Evolutionary conservation across 2,329 filamentous ascomycete species (phyloP), one percentile per base, ranked within the genome.

Genomic region (Biscogniauxia mediterranea): DNA sequence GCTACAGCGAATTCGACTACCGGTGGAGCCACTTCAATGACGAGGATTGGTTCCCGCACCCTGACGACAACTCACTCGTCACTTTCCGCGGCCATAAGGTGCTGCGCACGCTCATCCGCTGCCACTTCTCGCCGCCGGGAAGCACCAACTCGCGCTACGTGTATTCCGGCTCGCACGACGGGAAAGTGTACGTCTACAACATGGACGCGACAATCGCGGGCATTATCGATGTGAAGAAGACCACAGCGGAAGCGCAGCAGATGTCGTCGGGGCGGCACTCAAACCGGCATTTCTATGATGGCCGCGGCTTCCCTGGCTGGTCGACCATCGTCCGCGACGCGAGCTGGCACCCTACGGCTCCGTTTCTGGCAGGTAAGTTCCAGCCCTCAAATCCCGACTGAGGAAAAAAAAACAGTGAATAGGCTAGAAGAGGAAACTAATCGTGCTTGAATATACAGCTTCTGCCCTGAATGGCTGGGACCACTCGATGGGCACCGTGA

Each of bases 51-150:
- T 85, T 86, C 61, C 87, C 88, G 1, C 89, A 97, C 74, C 90
- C 89, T 0, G 78, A 93, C 69, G 95, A 98, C 76, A 96, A 94
- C 79, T 96, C 91, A 0, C 80, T 97, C 2, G 95, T 98, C 54
- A 97, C 94, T 0, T 98, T 96, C 82, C 87, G 92, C 25, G 94
- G 94, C 9, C 95, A 99, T 77, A 86, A 85, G 64, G 92, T 99
- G 13, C 83, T 96, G 63, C 89, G 92, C 70, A 98, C 95, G 0
- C 81, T 98, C 50, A 97, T 98, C 68, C 84, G 95, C 63, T 98
- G 95, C 71, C 94, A 98, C 77, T 99, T 99, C 77, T 95, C 91
- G 32, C 95, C 95, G 0, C 87, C 92, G 0, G 86, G 84, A 11
- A 93, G 91, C 71, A 94, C 92, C 1, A 91, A 97, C 73, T 93